Evolutionary conservation across 2,329 filamentous ascomycete genomes (phyloP), one percentile per base, ranked within the genome.

Genomic region (Hypoxylon sp.): DNA sequence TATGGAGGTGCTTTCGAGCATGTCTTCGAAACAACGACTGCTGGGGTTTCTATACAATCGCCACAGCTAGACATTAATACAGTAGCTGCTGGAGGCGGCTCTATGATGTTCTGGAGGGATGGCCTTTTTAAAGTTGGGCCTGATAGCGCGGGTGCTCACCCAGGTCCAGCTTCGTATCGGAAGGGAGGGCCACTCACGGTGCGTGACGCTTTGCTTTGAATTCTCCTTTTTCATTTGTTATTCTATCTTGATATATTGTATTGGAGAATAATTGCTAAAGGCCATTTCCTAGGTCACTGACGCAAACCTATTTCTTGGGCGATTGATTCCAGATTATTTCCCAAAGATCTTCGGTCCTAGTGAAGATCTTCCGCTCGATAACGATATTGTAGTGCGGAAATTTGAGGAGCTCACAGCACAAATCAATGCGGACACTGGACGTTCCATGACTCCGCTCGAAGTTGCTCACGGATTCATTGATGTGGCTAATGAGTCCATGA

Each of bases 21-120:
- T 37, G 77, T 72, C 11, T 71, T 71, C 27, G 72, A 75, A 56
- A 70, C 73, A 0, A 72, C 69, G 6, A 75, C 69, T 0, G 92
- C 92, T 0, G 92, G 92, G 10, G 89, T 95, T 1, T 91, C 91
- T 1, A 93, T 95, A 11, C 92, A 94, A 71, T 91, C 90, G 1
- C 92, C 92, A 0, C 92, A 95, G 76, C 85, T 95, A 1, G 92
- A 95, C 73, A 94, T 95, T 77, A 93, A 93, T 77, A 95, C 92
- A 0, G 92, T 94, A 2, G 92, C 92, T 35, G 91, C 92, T 7
- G 91, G 92, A 22, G 92, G 92, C 68, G 91, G 91, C 14, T 91
- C 88, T 0, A 84, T 89, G 25, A 81, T 94, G 0, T 90, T 90
- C 75, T 93, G 89, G 85, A 87, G 86, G 62, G 93, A 93, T 68